Percentiles rank a stretch among this genome's conserved stretches.
These are phyloP conservation scores for Hirschioporus abietinus DNA, from an alignment of 768 basidiomycete species.

Conservation along the genomic window DNA sequence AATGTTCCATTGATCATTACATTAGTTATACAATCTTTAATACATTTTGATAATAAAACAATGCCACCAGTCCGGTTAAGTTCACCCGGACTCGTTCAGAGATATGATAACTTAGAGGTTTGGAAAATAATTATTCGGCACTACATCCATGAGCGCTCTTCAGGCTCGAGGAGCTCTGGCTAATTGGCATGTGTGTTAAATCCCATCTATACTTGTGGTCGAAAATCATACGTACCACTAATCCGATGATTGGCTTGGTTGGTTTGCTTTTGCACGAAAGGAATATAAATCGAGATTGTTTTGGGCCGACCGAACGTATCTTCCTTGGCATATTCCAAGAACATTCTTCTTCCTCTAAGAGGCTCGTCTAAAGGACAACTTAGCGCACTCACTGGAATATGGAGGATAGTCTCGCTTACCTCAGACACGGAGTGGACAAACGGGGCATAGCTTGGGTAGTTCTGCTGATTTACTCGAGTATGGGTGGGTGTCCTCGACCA, in stretches of 20 bases:
- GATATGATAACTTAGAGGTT: too few species aligned
- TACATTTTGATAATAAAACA: too few species aligned
- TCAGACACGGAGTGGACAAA: not conserved
- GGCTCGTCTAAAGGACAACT: not conserved
- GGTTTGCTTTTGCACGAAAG: not conserved
- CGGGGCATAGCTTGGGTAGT: not conserved
- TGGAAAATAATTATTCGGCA: too few species aligned
- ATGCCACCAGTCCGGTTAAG: too few species aligned
- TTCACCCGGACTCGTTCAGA: too few species aligned
- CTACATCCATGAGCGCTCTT: slow-evolving; percentile 19
- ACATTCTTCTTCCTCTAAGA: slow-evolving; percentile 2
- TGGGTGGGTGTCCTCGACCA: not conserved
- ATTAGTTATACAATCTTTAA: too few species aligned
- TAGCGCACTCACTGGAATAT: not conserved
- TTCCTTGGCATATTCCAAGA: slow-evolving; percentile 1
- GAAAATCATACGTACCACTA: not conserved
- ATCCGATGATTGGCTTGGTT: not conserved
- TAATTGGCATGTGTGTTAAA: not conserved
- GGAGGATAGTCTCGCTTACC: not conserved
- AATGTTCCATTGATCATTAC: too few species aligned
- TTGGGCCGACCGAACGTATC: not conserved
- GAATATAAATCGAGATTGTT: not conserved
- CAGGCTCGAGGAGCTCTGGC: slow-evolving; percentile 17
- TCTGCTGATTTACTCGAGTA: not conserved
- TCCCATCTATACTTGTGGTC: not conserved